Conservation (phyloP, 331 rosid species). For the Acacia concinna region DNA sequence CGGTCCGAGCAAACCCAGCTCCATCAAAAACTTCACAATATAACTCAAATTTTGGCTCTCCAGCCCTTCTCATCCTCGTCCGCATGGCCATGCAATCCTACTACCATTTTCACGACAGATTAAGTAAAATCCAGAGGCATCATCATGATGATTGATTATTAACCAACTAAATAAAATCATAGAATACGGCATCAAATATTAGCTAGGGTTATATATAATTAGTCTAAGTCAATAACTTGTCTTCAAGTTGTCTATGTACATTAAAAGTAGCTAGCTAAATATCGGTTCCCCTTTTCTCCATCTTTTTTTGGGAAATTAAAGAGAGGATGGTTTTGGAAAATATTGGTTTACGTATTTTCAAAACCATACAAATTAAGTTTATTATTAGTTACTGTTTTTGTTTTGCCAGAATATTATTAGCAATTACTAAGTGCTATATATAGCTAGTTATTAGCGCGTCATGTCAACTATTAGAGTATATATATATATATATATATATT, state of each 20-base stretch:
- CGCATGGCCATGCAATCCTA: slow-evolving; percentile 62
- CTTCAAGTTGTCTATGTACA: slow-evolving; percentile 37
- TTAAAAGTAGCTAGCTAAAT: slow-evolving; percentile 31
- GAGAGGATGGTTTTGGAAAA: slow-evolving; percentile 50
- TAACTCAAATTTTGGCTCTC: slow-evolving; percentile 52
- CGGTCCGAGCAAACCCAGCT: slow-evolving; percentile 57
- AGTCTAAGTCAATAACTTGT: slow-evolving; percentile 34
- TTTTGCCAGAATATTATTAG: no score
- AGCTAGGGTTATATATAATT: slow-evolving; percentile 27
- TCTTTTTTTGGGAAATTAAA: slow-evolving; percentile 23
- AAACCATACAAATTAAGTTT: slow-evolving; percentile 37
- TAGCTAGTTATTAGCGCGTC: slow-evolving; percentile 6
- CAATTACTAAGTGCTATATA: slow-evolving; percentile 10
- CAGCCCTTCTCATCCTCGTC: slow-evolving; percentile 42
- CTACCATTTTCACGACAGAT: slow-evolving; percentile 37
- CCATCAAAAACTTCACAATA: slow-evolving; percentile 47
- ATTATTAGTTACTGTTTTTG: no score
- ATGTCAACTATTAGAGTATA: not conserved
- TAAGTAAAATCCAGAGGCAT: slow-evolving; percentile 5
- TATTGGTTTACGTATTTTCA: slow-evolving; percentile 31
- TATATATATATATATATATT: not conserved
- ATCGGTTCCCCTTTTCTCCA: slow-evolving; percentile 16
- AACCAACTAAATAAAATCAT: slow-evolving; percentile 39
- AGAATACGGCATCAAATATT: slow-evolving; percentile 22
- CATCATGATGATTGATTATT: slow-evolving; percentile 17